These are phyloP conservation scores for Zasmidium citrigriseum DNA, from an alignment of 2,329 filamentous ascomycete species.

Conservation along the genomic window DNA sequence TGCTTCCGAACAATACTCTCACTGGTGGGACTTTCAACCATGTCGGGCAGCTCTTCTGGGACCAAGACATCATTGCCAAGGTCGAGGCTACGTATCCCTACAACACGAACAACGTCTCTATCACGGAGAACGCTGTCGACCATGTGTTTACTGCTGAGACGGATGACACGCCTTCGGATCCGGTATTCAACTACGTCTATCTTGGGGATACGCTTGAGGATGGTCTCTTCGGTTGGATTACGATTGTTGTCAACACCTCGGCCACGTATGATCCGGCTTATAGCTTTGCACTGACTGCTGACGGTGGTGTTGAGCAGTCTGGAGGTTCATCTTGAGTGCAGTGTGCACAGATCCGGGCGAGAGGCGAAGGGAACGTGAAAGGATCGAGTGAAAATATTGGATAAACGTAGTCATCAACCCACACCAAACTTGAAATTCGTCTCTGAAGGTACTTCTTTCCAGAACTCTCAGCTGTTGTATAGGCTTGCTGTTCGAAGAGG, in stretches of 20 bases:
- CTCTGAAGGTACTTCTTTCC: too few species aligned
- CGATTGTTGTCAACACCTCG: slow-evolving; percentile 49
- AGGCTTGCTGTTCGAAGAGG: too few species aligned
- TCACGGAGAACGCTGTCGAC: slow-evolving; percentile 56
- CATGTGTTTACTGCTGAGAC: slow-evolving; percentile 48
- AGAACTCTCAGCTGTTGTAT: too few species aligned
- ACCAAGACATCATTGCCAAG: slow-evolving; percentile 56
- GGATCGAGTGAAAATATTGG: too few species aligned
- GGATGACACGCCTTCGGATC: slow-evolving; percentile 48
- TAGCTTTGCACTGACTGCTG: neutral
- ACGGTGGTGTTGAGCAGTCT: neutral
- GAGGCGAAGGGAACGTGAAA: too few species aligned
- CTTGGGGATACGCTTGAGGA: slow-evolving; percentile 55
- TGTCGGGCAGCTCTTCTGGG: slow-evolving; percentile 66
- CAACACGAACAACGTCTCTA: slow-evolving; percentile 40
- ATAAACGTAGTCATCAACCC: too few species aligned
- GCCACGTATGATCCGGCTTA: slow-evolving; percentile 13
- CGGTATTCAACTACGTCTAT: slow-evolving; percentile 58
- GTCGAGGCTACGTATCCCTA: slow-evolving; percentile 53
- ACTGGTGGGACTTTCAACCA: slow-evolving; percentile 53
- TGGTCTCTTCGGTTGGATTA: slow-evolving; percentile 57
- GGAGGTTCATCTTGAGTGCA: too few species aligned
- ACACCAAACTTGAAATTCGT: too few species aligned
- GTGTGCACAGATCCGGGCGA: too few species aligned
- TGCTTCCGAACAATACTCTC: slow-evolving; percentile 1